Conservation (phyloP, 2,329 filamentous ascomycete species). For the Herpotrichia juniperi region DNA sequence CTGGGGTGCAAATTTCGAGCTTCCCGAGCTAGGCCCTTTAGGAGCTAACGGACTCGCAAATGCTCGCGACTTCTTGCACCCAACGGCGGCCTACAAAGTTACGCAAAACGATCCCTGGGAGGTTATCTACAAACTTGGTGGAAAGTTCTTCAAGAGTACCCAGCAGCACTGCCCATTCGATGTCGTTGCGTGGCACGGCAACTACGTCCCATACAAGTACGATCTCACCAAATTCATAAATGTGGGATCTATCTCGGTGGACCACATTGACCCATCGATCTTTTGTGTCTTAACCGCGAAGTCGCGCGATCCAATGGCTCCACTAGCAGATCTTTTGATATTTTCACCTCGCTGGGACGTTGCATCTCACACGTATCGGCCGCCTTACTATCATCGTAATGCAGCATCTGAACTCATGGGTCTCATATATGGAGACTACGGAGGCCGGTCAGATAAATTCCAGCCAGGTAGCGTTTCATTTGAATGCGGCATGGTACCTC, state of each 20-base stretch:
- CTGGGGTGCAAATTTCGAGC: constrained; percentile 47
- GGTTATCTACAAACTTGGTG: constrained; percentile 62
- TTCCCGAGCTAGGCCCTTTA: constrained; percentile 46
- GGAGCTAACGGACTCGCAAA: constrained; percentile 50
- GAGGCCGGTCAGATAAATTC: constrained; percentile 57
- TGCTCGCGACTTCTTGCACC: constrained; percentile 71
- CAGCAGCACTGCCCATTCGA: constrained; percentile 79
- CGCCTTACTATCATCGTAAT: constrained; percentile 69
- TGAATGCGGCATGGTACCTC: constrained; percentile 76
- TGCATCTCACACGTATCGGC: constrained; percentile 38
- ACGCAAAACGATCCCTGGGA: constrained; percentile 51
- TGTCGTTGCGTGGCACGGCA: constrained; percentile 81
- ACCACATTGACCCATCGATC: constrained; percentile 80
- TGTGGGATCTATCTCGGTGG: constrained; percentile 74
- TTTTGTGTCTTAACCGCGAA: constrained; percentile 72
- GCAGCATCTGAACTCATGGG: constrained; percentile 72
- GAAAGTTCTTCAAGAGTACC: constrained; percentile 67
- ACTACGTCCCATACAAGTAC: constrained; percentile 79
- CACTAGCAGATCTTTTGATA: constrained; percentile 69
- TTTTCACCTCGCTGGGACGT: constrained; percentile 71
- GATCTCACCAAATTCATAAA: constrained; percentile 78
- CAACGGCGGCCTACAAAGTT: constrained; percentile 69
- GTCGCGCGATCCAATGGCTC: constrained; percentile 64
- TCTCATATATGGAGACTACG: constrained; percentile 65
- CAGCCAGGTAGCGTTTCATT: constrained; percentile 65